Evolutionary conservation across 139 green algal genomes (phyloP).

Genomic region (Chlorella sp.): DNA sequence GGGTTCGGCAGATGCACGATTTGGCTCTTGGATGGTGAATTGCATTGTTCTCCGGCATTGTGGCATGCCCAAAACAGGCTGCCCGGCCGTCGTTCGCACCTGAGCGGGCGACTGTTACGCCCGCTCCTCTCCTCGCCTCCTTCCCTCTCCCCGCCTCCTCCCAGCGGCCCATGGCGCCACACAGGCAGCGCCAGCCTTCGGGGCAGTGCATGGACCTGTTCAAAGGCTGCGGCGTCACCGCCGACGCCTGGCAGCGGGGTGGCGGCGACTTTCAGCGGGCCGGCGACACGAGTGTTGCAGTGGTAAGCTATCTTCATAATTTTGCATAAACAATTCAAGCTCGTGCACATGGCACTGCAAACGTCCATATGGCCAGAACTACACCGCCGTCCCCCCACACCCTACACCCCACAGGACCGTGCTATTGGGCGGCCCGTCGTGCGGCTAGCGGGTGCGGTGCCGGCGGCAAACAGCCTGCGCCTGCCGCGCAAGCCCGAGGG

Average conservation of each 20-base stretch:
- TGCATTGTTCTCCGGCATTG: no score
- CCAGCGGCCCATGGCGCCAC: not conserved
- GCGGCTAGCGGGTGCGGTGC: constrained; percentile 54
- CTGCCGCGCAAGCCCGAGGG: constrained; percentile 55
- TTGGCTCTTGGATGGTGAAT: no score
- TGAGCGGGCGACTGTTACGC: no score
- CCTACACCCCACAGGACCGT: constrained; percentile 28
- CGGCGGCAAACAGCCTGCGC: constrained; percentile 65
- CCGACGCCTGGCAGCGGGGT: not conserved
- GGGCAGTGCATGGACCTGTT: constrained; percentile 76
- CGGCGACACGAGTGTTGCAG: constrained; percentile 64
- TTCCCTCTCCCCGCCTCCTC: no score
- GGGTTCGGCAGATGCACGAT: no score
- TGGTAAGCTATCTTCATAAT: constrained; percentile 69
- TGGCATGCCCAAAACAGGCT: no score
- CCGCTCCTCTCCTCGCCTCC: no score
- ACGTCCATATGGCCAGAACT: no score
- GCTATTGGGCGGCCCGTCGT: constrained; percentile 59
- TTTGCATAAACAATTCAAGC: no score
- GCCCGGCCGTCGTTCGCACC: no score
- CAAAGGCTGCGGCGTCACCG: constrained; percentile 56
- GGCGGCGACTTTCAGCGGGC: constrained; percentile 61
- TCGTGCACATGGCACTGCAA: no score
- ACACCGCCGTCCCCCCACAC: not conserved
- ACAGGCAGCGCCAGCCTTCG: not conserved